These are phyloP conservation scores for Tephrocybe rancida DNA, from an alignment of 768 basidiomycete genomes.

Conservation along the genomic window DNA sequence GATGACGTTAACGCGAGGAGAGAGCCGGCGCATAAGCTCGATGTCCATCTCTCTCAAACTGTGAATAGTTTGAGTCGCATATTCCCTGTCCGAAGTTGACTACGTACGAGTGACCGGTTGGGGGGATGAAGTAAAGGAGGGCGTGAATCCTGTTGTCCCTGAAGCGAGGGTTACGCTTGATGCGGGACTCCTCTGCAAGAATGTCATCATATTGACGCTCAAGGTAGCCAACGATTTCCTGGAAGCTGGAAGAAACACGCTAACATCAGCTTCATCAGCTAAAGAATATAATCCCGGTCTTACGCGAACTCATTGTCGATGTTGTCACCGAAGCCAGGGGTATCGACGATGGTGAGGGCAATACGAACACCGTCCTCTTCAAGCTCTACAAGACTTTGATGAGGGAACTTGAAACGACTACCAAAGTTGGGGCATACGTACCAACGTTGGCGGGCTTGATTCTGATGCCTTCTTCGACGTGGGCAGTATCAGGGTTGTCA, in stretches of 20 bases:
- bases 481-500: slow-evolving; percentile 85
- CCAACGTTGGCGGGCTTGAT: slow-evolving; percentile 96
- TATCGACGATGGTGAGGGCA: slow-evolving; percentile 97
- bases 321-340: slow-evolving; percentile 98
- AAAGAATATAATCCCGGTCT: slow-evolving; percentile 32
- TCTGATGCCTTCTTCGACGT: slow-evolving; percentile 91
- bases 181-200: slow-evolving; percentile 96
- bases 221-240: slow-evolving; percentile 94
- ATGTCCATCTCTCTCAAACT: slow-evolving; percentile 98
- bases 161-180: slow-evolving; percentile 99
- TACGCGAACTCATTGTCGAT: slow-evolving; percentile 99
- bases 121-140: slow-evolving; percentile 96
- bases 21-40: slow-evolving; percentile 96
- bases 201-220: slow-evolving; percentile 99
- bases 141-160: slow-evolving; percentile 98
- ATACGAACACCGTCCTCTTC: slow-evolving; percentile 99
- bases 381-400: slow-evolving; percentile 60
- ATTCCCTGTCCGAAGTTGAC: neutral
- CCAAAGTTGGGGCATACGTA: slow-evolving; percentile 37
- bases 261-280: neutral
- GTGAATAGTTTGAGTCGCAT: neutral
- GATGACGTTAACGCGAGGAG: slow-evolving; percentile 98
- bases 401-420: slow-evolving; percentile 1
- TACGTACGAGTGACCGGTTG: slow-evolving; percentile 94
- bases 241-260: slow-evolving; percentile 63